Base-by-base conservation (phyloP, 768 basidiomycete species). In the Phaffia tasmanica region DNA sequence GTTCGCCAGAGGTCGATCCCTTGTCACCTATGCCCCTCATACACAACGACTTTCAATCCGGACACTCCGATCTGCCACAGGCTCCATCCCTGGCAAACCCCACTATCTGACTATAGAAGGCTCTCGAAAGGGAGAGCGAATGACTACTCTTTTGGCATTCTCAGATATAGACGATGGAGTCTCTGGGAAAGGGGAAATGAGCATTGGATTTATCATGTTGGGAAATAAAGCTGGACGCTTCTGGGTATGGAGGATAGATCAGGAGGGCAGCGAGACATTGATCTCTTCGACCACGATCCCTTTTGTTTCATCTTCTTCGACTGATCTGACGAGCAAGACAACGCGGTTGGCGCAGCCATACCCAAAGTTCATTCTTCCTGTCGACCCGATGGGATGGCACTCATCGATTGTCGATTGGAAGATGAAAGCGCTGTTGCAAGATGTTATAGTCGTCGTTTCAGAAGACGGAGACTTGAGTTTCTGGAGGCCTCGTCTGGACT, bases 391-490 rank as follows among this genome's bases (percentile, higher is more conserved):
- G 76, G 76, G 75, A 19, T 77, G 76, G 76, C 75, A 74, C 67
- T 71, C 71, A 54, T 72, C 72, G 23, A 71, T 73, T 14, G 69
- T 75, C 16, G 74, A 76, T 48, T 76, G 76, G 76, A 66, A 67
- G 35, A 69, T 63, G 21, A 70, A 73, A 48, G 23, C 23, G 16
- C 70, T 74, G 21, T 58, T 73, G 16, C 75, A 76, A 70, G 90
- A 93, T 72, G 83, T 85, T 49, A 76, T 97, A 14, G 78, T 93
- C 48, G 92, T 89, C 63, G 81, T 95, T 19, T 85, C 87, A 0
- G 80, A 81, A 55, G 77, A 81, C 0, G 92, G 92, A 0, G 86
- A 87, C 66, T 77, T 97, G n/a, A 83, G 85, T 30, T 95, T 92
- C 74, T 97, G 92, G 92, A 81, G 81, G 21, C 84, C 84, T 0